Evolutionary conservation across 352 stramenopile genomes (phyloP).

Genomic region (Globisporangium polare): DNA sequence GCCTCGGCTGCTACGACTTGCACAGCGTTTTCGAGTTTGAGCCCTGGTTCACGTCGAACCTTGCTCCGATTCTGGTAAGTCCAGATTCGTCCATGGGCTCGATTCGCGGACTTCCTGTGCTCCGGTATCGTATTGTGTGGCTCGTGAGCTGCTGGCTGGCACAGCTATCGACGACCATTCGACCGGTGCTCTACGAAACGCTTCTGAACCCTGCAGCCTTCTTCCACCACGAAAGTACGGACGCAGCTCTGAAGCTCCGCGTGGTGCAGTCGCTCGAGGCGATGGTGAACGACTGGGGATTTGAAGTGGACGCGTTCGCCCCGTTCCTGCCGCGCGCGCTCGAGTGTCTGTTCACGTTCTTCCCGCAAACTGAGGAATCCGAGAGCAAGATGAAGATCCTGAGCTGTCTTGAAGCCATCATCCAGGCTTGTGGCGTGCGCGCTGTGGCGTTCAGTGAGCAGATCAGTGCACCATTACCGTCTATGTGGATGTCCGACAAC

Average conservation of each 20-base stretch:
- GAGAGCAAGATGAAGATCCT: slow-evolving; percentile 84
- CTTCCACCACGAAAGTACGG: slow-evolving; percentile 24
- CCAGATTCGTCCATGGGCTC: slow-evolving; percentile 26
- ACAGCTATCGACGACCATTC: slow-evolving; percentile 63
- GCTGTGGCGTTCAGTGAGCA: slow-evolving; percentile 52
- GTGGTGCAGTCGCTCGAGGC: slow-evolving; percentile 75
- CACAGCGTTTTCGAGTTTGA: slow-evolving; percentile 88
- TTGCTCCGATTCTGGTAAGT: slow-evolving; percentile 66
- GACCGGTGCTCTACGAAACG: slow-evolving; percentile 75
- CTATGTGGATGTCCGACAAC: slow-evolving; percentile 66
- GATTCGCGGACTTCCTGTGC: slow-evolving; percentile 50
- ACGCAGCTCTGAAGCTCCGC: slow-evolving; percentile 64
- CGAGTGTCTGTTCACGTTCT: slow-evolving; percentile 64
- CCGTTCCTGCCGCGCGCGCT: slow-evolving; percentile 62
- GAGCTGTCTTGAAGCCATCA: slow-evolving; percentile 63
- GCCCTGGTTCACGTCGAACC: slow-evolving; percentile 71
- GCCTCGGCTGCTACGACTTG: slow-evolving; percentile 81
- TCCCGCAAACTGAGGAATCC: slow-evolving; percentile 51
- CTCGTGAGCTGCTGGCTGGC: slow-evolving; percentile 86
- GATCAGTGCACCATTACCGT: slow-evolving; percentile 63
- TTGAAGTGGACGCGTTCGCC: slow-evolving; percentile 63
- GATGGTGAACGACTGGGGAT: slow-evolving; percentile 83
- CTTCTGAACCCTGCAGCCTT: slow-evolving; percentile 45
- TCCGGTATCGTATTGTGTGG: slow-evolving; percentile 79
- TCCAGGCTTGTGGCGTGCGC: slow-evolving; percentile 52